Conservation (phyloP, 75 land plant genomes). For the Pinus tabuliformis region DNA sequence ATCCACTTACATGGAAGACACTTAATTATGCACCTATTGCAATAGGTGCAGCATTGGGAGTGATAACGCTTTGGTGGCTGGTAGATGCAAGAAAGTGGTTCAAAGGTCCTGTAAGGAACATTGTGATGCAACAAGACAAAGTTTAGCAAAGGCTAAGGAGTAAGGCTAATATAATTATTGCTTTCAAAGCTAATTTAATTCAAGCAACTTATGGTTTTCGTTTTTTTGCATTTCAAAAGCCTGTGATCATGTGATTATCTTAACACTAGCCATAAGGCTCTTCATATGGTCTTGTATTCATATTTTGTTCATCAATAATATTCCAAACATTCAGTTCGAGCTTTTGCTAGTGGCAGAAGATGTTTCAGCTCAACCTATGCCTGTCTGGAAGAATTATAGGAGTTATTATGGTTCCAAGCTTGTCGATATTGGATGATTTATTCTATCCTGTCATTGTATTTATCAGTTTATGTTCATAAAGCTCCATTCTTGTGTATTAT, state of each 20-base stretch:
- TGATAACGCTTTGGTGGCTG: conserved; percentile 85
- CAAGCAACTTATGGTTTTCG: neutral
- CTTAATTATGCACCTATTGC: conserved; percentile 85
- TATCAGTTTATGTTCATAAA: no score
- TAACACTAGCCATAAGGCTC: neutral
- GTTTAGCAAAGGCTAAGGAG: conserved; percentile 8
- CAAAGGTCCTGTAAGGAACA: conserved; percentile 85
- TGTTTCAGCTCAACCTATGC: neutral
- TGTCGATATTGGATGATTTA: no score
- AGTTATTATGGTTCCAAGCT: no score
- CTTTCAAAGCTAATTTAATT: neutral
- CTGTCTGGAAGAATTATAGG: no score
- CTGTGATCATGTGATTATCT: neutral
- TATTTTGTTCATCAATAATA: neutral
- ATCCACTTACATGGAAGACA: conserved; percentile 57
- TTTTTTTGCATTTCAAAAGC: neutral
- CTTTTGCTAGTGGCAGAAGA: conserved; percentile 8
- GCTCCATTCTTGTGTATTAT: no score
- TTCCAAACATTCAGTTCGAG: neutral
- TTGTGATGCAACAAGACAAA: conserved; percentile 36
- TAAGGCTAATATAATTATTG: neutral
- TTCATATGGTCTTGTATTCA: neutral
- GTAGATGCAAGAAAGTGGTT: conserved; percentile 89
- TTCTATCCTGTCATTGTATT: no score
- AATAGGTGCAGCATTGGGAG: conserved; percentile 37